These are phyloP conservation scores for Chloranthus sessilifolius DNA, from an alignment of 164 flowering plant genomes.

Conservation along the genomic window DNA sequence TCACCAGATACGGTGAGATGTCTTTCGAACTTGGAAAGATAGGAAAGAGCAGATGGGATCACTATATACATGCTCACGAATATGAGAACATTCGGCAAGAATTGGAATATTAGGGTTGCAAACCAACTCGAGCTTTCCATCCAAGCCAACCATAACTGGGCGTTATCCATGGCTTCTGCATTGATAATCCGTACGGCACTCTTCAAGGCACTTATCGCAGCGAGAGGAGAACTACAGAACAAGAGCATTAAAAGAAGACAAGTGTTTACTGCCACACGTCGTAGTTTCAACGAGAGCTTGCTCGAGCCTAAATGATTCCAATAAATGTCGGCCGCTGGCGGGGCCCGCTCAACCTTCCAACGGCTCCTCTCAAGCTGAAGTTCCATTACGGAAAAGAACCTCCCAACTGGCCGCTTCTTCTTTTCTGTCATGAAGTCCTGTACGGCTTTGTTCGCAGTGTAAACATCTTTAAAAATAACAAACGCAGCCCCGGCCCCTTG, in stretches of 20 bases:
- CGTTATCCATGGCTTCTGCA: slow-evolving; percentile 93
- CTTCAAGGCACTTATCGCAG: slow-evolving; percentile 70
- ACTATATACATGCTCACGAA: slow-evolving; percentile 96
- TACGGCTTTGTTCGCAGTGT: slow-evolving; percentile 86
- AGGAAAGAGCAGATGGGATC: slow-evolving; percentile 85
- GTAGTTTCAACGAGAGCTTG: slow-evolving; percentile 58
- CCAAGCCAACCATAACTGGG: slow-evolving; percentile 86
- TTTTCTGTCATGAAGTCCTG: slow-evolving; percentile 82
- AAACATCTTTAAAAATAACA: slow-evolving; percentile 91
- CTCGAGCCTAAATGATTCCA: slow-evolving; percentile 94
- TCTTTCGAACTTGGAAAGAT: slow-evolving; percentile 82
- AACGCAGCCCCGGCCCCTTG: slow-evolving; percentile 95
- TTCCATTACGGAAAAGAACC: slow-evolving; percentile 82
- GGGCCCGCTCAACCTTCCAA: slow-evolving; percentile 97
- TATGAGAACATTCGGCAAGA: slow-evolving; percentile 90
- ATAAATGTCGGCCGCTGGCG: slow-evolving; percentile 84
- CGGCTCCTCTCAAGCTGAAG: slow-evolving; percentile 76
- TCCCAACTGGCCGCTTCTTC: slow-evolving; percentile 61
- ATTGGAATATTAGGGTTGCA: slow-evolving; percentile 76
- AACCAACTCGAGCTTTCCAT: slow-evolving; percentile 89
- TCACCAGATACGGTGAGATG: slow-evolving; percentile 94
- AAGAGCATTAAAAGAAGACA: slow-evolving; percentile 74
- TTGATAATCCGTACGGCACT: slow-evolving; percentile 89
- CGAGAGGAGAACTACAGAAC: slow-evolving; percentile 97
- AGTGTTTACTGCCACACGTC: slow-evolving; percentile 84